Evolutionary conservation across 306 rosid genomes (phyloP).

Genomic region (Medicago truncatula): DNA sequence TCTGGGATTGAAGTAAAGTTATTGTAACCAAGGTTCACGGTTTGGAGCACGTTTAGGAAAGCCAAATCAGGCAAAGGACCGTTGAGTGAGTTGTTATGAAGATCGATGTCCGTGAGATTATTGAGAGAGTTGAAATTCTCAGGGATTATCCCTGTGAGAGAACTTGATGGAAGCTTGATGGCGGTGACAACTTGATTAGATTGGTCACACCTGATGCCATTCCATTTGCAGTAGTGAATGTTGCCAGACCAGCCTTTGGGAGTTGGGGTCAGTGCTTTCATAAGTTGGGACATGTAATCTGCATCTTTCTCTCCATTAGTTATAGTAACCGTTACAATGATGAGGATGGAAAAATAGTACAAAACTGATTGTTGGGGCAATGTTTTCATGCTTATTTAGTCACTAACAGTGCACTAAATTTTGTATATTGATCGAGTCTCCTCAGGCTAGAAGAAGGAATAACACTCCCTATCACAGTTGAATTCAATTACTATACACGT

Average conservation of each 20-base stretch:
- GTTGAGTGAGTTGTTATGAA: neutral
- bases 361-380: no score
- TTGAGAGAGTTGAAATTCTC: neutral
- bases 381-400: neutral
- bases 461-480: no score
- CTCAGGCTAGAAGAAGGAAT: no score
- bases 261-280: neutral
- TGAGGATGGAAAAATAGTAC: no score
- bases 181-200: neutral
- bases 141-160: neutral
- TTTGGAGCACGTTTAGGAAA: constrained; percentile 50
- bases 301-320: neutral
- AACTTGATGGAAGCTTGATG: neutral
- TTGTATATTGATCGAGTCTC: no score
- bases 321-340: no score
- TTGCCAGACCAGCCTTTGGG: neutral
- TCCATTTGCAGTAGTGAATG: neutral
- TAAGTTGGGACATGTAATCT: neutral
- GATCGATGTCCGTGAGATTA: neutral
- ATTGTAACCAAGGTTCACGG: constrained; percentile 56
- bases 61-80: neutral
- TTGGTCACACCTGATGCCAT: neutral
- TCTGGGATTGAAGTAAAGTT: constrained; percentile 50
- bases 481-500: no score
- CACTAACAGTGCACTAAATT: no score